Base-by-base conservation (phyloP, 2,329 filamentous ascomycete genomes). In the Alternaria triticina region DNA sequence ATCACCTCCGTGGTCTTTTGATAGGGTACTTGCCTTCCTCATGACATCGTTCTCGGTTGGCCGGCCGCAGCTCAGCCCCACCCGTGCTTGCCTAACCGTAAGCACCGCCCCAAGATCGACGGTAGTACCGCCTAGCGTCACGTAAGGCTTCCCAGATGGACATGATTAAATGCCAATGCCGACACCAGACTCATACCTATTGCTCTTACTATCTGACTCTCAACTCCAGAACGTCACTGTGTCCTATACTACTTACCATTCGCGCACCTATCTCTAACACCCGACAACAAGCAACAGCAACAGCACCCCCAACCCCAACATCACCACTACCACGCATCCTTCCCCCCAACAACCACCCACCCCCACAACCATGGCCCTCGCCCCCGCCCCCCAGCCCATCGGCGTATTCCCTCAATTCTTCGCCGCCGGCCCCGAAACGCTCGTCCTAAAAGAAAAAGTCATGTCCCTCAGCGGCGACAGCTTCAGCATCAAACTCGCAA, bases 381-480 rank as follows among this genome's bases (percentile, higher is more conserved):
- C 66, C 0, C 67, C 66, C 7, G 46, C 68, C 30, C 64, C 70
- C 2, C 58, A 71, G 33, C 64, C 73, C 27, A 69, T 76, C 17
- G 77, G 73, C 61, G 55, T 79, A 20, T 79, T 77, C 67, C 64
- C 70, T 0, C 64, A 68, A 8, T 75, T 75, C 69, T 60, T 76
- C 49, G 70, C 70, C 56, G 72, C 51, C 33, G 51, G 74, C 5
- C 71, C 76, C 57, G 77, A 70, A 61, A 87, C 85, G 3, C 78
- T 91, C 7, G 74, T 87, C 2, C 80, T 91, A 52, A 87, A 85
- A 69, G 88, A 91, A 71, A 88, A 88, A 69, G 82, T 90, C 17
- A 75, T 89, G 61, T 90, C 88, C 4, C 79, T 90, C 9, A 85
- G 85, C 1, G 88, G 88, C 61, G 88, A 91, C 79, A 87, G 84